phyloP scores from a whole-genome alignment of 2,329 filamentous ascomycete genomes.

The Penicillium sp. region DNA sequence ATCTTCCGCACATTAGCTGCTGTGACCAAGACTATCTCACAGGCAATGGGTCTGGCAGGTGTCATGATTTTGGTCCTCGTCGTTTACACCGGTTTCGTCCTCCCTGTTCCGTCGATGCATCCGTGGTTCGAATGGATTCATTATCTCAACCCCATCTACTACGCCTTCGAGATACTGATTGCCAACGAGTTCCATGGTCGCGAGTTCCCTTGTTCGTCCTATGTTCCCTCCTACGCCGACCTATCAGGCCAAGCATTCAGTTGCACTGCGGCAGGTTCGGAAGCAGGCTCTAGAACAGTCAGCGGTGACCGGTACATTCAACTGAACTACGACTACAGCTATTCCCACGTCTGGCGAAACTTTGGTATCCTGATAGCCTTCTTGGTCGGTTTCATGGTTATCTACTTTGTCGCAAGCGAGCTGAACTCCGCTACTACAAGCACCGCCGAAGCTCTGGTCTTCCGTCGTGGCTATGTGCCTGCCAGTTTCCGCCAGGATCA shows the following conservation, averaged over 20 bases:
- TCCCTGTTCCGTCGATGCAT: conserved; percentile 60
- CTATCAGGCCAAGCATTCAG: conserved; percentile 43
- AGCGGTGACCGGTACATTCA: conserved; percentile 58
- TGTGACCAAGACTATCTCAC: conserved; percentile 63
- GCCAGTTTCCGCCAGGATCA: conserved; percentile 4
- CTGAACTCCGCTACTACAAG: conserved; percentile 61
- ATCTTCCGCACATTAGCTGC: conserved; percentile 77
- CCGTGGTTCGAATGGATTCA: conserved; percentile 79
- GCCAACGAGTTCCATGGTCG: conserved; percentile 75
- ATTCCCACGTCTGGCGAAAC: conserved; percentile 63
- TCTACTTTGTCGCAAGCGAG: conserved; percentile 54
- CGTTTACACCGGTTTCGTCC: conserved; percentile 51
- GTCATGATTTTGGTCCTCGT: conserved; percentile 43
- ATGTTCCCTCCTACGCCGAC: conserved; percentile 47
- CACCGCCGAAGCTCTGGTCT: conserved; percentile 73
- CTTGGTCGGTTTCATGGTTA: conserved; percentile 56
- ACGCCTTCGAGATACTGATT: conserved; percentile 77
- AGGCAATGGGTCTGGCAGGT: conserved; percentile 55
- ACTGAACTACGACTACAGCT: conserved; percentile 55
- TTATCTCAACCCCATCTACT: conserved; percentile 74
- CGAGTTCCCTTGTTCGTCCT: conserved; percentile 53
- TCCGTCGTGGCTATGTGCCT: conserved; percentile 55
- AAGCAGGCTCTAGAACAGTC: conserved; percentile 53
- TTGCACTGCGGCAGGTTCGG: conserved; percentile 58
- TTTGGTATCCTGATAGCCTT: conserved; percentile 67